Conservation (phyloP, 495 filamentous ascomycete species). For the Hypoxylon cercidicola region DNA sequence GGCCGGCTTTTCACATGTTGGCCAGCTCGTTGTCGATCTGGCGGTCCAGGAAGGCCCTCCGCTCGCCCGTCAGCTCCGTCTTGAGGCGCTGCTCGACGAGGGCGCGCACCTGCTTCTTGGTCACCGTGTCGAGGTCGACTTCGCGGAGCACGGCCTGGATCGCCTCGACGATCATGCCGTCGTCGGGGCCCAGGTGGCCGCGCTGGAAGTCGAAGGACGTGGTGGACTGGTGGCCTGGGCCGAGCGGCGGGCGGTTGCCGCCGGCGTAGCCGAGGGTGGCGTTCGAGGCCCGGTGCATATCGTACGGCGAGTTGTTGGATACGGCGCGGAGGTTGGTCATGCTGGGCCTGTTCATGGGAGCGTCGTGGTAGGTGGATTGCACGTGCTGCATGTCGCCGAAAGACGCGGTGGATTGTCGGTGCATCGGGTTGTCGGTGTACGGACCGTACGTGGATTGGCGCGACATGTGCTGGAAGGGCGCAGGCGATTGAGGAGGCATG, state of each 20-base stretch:
- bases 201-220: constrained; percentile 83
- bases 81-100: constrained; percentile 93
- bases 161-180: constrained; percentile 80
- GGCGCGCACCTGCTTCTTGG: constrained; percentile 95
- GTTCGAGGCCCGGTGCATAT: constrained; percentile 48
- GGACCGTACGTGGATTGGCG: constrained; percentile 52
- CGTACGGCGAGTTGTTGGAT: constrained; percentile 46
- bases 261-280: constrained; percentile 53
- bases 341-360: constrained; percentile 49
- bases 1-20: constrained; percentile 77
- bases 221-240: constrained; percentile 65
- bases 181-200: constrained; percentile 72
- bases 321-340: constrained; percentile 50
- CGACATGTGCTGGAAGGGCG: constrained; percentile 66
- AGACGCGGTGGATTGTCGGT: constrained; percentile 63
- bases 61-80: constrained; percentile 84
- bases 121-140: constrained; percentile 93
- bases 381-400: constrained; percentile 57
- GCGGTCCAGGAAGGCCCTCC: constrained; percentile 83
- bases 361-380: constrained; percentile 62
- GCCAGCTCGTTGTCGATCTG: constrained; percentile 94
- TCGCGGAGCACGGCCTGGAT: constrained; percentile 85
- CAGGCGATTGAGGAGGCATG: constrained; percentile 84
- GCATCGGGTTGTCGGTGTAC: constrained; percentile 53
- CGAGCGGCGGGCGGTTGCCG: constrained; percentile 52